Evolutionary conservation across 192 early-diverging fungal genomes (phyloP), one percentile per base, ranked within the genome.

Genomic region (Linnemannia schmuckeri): DNA sequence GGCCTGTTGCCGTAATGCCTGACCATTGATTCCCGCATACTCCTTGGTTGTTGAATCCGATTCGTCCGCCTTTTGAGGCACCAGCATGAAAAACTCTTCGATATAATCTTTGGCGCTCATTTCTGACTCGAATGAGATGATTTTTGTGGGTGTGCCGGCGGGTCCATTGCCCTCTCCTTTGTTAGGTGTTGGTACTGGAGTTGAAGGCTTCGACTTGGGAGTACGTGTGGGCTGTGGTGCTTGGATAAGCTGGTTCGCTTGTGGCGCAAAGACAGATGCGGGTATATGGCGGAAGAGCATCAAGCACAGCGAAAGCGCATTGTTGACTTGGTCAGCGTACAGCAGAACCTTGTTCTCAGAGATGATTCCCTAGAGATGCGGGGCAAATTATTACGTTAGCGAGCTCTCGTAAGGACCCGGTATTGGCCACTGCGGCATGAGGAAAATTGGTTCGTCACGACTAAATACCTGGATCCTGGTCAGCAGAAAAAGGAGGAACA

Each of bases 401-500:
- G 27, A 35, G 24, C 0, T 15, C 13, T 33, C 27, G 30, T 15
- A 66, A 33, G 47, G 47, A 63, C 10, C 27, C 1, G 33, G 61
- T 63, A 15, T 63, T 27, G 1, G 55, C 24, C 8, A 27, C 17
- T 10, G n/a, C 24, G 17, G 24, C n/a, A 5, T 27, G 24, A 9
- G 22, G 8, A 55, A 55, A 27, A 61, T 13, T 66, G 61, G 13
- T 9, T 5, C 46, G 46, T 30, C 20, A 17, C 55, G 24, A 9
- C 15, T 15, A 22, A 46, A 71, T 90, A 92, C 93, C 82, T 93
- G 79, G 30, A 93, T 82, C 72, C 88, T 91, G 44, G 85, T 81
- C 18, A 96, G 78, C 17, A 95, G 73, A 9, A 90, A 89, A 40
- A 93, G 89, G 71, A 97, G 73, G 33, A 96, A 92, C 82, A 97